A percentile compares a stretch with the other conserved stretches of the same genome.
Conservation (phyloP, 1,139 yeast genomes). For the Kluyveromyces sp. region DNA sequence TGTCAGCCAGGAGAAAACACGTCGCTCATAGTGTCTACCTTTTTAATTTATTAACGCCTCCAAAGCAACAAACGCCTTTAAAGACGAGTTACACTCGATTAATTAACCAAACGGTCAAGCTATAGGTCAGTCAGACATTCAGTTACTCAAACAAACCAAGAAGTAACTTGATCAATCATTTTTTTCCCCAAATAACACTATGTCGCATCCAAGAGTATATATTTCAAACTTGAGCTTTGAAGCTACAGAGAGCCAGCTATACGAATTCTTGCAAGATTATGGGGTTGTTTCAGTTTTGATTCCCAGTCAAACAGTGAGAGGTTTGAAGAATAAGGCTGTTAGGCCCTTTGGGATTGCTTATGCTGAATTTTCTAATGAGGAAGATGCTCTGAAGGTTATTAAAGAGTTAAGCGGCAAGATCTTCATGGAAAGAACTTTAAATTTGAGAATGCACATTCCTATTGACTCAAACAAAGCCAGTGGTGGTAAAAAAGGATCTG, state of each 20-base stretch:
- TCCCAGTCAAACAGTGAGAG: slow-evolving; percentile 48
- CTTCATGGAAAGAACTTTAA: slow-evolving; percentile 36
- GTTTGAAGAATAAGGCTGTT: slow-evolving; percentile 34
- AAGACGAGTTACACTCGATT: too few species aligned
- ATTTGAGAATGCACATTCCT: slow-evolving; percentile 37
- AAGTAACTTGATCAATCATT: neutral
- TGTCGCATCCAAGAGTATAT: slow-evolving; percentile 32
- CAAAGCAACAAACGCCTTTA: too few species aligned
- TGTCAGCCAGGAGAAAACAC: too few species aligned
- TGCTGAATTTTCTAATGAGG: slow-evolving; percentile 47
- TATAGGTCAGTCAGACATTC: too few species aligned
- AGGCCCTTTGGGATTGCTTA: slow-evolving; percentile 58
- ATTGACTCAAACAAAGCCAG: slow-evolving; percentile 2
- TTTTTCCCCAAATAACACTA: neutral
- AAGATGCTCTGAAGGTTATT: slow-evolving; percentile 42
- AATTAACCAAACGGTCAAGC: too few species aligned
- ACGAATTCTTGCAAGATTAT: slow-evolving; percentile 34
- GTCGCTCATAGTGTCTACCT: too few species aligned
- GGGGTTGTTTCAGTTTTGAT: slow-evolving; percentile 38
- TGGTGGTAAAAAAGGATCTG: neutral
- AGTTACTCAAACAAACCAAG: too few species aligned
- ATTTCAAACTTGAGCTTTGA: slow-evolving; percentile 47
- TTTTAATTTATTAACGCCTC: too few species aligned
- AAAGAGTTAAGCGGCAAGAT: slow-evolving; percentile 35
- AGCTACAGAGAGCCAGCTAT: slow-evolving; percentile 47